Evolutionary conservation across 2,329 filamentous ascomycete genomes (phyloP).

Genomic region (Aspergillus fumigatus): DNA sequence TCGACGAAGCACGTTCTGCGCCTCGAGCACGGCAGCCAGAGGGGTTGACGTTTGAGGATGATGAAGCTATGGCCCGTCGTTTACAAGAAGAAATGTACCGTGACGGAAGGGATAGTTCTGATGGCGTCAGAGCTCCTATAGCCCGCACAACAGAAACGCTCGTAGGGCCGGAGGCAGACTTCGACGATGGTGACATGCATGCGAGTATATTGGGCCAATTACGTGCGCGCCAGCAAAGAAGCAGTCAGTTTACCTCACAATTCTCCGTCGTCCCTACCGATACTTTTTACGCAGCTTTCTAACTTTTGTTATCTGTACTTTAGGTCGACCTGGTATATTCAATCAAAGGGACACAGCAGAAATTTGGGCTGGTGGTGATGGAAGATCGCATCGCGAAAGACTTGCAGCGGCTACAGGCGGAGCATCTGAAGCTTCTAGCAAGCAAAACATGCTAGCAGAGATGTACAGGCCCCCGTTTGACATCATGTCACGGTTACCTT

Average conservation of each 20-base stretch:
- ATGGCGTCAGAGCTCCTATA: constrained; percentile 81
- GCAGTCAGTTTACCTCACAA: constrained; percentile 26
- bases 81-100: constrained; percentile 89
- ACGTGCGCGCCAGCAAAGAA: constrained; percentile 41
- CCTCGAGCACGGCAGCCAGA: constrained; percentile 32
- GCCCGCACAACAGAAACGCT: constrained; percentile 87
- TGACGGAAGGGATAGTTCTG: constrained; percentile 45
- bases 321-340: constrained; percentile 60
- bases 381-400: constrained; percentile 46
- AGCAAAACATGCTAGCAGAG: constrained; percentile 77
- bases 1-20: constrained; percentile 29
- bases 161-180: constrained; percentile 63
- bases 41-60: constrained; percentile 67
- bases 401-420: constrained; percentile 61
- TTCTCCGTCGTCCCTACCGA: neutral
- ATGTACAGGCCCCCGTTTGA: constrained; percentile 91
- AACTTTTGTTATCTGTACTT: constrained; percentile 6
- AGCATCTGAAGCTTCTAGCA: constrained; percentile 61
- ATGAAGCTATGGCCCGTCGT: constrained; percentile 86
- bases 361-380: constrained; percentile 55
- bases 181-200: constrained; percentile 53
- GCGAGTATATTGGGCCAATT: constrained; percentile 64
- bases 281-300: neutral
- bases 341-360: constrained; percentile 58
- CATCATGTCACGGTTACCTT: constrained; percentile 73